Evolutionary conservation across 805 yeast species (phyloP).

Genomic region (Yamadazyma tumulicola): DNA sequence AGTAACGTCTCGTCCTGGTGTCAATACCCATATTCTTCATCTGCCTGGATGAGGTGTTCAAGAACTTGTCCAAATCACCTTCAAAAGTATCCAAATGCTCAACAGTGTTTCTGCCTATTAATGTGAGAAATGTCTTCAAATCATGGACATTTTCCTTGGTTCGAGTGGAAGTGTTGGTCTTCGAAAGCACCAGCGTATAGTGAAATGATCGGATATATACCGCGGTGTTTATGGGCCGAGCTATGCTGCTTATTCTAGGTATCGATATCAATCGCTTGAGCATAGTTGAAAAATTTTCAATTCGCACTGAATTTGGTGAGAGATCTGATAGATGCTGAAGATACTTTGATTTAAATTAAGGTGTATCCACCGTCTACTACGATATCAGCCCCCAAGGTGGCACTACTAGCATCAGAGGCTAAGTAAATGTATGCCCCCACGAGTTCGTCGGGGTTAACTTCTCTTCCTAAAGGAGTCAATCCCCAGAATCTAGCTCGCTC

Average conservation of each 20-base stretch:
- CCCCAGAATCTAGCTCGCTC: constrained; percentile 37
- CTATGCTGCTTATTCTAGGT: constrained; percentile 2
- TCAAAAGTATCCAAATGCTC: constrained; percentile 71
- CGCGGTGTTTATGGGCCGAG: not conserved
- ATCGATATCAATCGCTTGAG: constrained; percentile 4
- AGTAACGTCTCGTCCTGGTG: constrained; percentile 64
- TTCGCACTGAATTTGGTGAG: constrained; percentile 2
- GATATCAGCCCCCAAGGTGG: constrained; percentile 44
- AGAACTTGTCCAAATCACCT: constrained; percentile 54
- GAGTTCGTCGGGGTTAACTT: constrained; percentile 38
- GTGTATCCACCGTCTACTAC: constrained; percentile 47
- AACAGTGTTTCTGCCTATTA: constrained; percentile 70
- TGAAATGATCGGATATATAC: constrained; percentile 11
- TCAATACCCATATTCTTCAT: constrained; percentile 80
- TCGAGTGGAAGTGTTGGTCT: constrained; percentile 51
- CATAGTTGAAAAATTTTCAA: constrained; percentile 7
- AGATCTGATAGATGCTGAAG: not conserved
- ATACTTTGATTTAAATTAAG: constrained; percentile 8
- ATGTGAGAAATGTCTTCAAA: constrained; percentile 65
- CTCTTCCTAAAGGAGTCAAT: constrained; percentile 45
- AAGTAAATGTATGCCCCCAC: constrained; percentile 45
- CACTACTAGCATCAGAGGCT: constrained; percentile 42
- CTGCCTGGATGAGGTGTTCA: constrained; percentile 48
- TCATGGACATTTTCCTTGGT: constrained; percentile 51
- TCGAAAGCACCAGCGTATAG: constrained; percentile 18